phyloP scores from a whole-genome alignment of 306 rosid species.

The Rosa chinensis region DNA sequence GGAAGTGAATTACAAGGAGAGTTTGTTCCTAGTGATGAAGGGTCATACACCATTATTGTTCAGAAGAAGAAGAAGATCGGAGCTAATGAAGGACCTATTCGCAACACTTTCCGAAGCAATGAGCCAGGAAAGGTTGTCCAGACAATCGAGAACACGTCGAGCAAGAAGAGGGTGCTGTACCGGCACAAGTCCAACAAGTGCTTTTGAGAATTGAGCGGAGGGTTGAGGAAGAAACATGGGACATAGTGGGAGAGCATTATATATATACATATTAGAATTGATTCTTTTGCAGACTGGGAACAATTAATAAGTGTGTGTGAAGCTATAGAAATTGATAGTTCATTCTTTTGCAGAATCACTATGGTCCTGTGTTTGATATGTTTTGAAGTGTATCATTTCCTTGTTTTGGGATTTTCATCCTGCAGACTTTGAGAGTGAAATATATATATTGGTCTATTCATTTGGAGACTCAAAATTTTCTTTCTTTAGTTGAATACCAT shows the following conservation, averaged over 20 bases:
- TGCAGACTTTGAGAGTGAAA: conserved; percentile 17
- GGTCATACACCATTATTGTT: conserved; percentile 46
- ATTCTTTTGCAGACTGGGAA: conserved; percentile 19
- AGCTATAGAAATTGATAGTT: conserved; percentile 20
- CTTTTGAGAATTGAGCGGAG: not conserved
- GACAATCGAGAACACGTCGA: conserved; percentile 31
- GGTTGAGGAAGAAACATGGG: not conserved
- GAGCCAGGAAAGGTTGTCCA: conserved; percentile 48
- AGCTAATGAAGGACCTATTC: conserved; percentile 33
- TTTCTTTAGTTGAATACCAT: not conserved
- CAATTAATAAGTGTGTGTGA: conserved; percentile 10
- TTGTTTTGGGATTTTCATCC: not conserved
- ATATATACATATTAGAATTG: not conserved
- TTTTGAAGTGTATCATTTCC: conserved; percentile 17
- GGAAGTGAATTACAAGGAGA: conserved; percentile 49
- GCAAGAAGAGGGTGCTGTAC: conserved; percentile 45
- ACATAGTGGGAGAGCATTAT: not conserved
- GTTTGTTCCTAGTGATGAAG: conserved; percentile 40
- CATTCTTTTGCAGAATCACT: conserved; percentile 33
- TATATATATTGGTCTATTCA: conserved; percentile 15
- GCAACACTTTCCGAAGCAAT: conserved; percentile 37
- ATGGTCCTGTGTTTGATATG: conserved; percentile 18
- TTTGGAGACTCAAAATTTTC: not conserved
- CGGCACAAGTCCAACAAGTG: conserved; percentile 45
- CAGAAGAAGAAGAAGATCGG: conserved; percentile 46